These are phyloP conservation scores for Pseudozyma flocculosa DNA, from an alignment of 1,284 basidiomycete species.

Conservation along the genomic window DNA sequence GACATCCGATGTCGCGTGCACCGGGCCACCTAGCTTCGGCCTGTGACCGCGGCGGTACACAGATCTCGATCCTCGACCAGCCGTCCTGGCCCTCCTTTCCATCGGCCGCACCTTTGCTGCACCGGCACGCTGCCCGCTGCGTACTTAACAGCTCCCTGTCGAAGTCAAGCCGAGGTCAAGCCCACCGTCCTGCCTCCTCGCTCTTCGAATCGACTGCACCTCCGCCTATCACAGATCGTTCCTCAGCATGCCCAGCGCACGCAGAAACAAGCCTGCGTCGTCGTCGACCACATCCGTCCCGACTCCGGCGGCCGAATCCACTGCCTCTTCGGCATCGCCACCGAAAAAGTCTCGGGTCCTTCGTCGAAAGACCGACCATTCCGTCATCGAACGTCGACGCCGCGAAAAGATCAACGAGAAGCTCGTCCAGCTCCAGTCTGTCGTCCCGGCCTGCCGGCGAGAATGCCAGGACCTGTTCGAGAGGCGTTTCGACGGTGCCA, in stretches of 20 bases:
- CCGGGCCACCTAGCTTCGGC: no score
- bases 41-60: no score
- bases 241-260: not conserved
- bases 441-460: conserved; percentile 51
- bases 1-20: no score
- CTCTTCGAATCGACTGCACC: no score
- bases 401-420: conserved; percentile 58
- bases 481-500: conserved; percentile 10
- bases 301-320: not conserved
- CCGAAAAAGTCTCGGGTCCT: conserved; percentile 35
- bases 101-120: no score
- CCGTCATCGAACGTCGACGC: conserved; percentile 53
- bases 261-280: not conserved
- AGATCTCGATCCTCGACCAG: no score
- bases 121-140: no score
- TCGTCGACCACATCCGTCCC: not conserved
- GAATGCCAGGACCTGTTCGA: conserved; percentile 48
- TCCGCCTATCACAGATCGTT: no score
- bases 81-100: no score
- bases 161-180: no score
- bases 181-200: no score
- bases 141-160: no score
- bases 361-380: conserved; percentile 55
- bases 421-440: conserved; percentile 45
- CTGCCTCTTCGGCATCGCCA: not conserved